These are phyloP conservation scores for Marasmius sp. DNA, from an alignment of 1,284 basidiomycete species.

Conservation along the genomic window DNA sequence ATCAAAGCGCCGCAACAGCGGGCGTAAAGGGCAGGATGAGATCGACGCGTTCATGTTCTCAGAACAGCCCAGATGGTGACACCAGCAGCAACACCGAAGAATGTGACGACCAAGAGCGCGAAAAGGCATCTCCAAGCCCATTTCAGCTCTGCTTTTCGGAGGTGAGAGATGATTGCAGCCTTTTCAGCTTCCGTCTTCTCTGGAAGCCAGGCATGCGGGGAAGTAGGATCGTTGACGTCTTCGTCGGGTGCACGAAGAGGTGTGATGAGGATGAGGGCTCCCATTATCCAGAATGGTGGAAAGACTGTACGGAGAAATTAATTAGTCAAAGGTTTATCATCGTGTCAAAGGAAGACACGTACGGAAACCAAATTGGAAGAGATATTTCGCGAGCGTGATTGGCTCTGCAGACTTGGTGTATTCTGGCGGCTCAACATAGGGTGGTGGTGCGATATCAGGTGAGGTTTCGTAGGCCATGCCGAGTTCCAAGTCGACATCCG, in stretches of 20 bases:
- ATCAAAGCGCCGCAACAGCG: background rate
- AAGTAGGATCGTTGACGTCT: conserved; percentile 1
- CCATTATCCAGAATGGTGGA: conserved; percentile 51
- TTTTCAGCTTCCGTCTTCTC: conserved; percentile 36
- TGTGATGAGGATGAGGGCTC: conserved; percentile 41
- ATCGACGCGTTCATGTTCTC: conserved; percentile 1
- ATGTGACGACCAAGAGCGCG: conserved; percentile 27
- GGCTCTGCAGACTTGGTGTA: conserved; percentile 27
- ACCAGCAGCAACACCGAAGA: conserved; percentile 20
- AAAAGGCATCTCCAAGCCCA: conserved; percentile 37
- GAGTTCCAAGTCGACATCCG: conserved; percentile 1
- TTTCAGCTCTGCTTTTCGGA: conserved; percentile 33
- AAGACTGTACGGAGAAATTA: conserved; percentile 35
- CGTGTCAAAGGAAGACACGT: conserved; percentile 18
- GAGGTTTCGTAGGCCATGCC: background rate
- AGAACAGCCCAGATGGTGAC: conserved; percentile 22
- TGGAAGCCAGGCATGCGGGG: conserved; percentile 31
- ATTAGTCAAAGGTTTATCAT: background rate
- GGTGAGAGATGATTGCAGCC: conserved; percentile 26
- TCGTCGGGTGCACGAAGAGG: conserved; percentile 34
- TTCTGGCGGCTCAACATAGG: conserved; percentile 15
- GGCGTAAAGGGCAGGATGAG: background rate
- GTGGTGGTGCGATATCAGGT: conserved; percentile 4
- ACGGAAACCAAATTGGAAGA: conserved; percentile 45
- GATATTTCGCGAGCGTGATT: conserved; percentile 39